These are phyloP conservation scores for Fonsecaea erecta DNA, from an alignment of 2,329 filamentous ascomycete species.

Conservation along the genomic window DNA sequence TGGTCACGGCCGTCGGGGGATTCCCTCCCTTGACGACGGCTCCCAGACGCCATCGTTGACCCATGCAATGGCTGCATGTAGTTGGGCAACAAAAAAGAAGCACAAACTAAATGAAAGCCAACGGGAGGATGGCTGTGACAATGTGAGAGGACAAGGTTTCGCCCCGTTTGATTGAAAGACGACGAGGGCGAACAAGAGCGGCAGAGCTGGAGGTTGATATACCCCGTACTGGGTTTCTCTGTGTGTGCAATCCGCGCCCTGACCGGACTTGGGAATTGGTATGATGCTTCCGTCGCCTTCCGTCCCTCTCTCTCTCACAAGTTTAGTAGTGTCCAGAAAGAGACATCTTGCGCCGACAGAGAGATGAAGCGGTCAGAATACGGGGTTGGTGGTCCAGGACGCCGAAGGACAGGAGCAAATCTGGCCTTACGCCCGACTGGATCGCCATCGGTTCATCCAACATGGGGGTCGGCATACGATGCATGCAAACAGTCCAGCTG, in stretches of 20 bases:
- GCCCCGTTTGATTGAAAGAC: not conserved
- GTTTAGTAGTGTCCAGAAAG: not conserved
- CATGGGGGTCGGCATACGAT: not conserved
- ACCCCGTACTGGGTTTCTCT: not conserved
- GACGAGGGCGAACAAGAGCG: not conserved
- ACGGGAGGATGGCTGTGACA: not conserved
- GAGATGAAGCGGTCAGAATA: constrained; percentile 3
- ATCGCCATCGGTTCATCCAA: constrained; percentile 14
- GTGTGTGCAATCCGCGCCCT: not conserved
- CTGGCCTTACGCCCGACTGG: constrained; percentile 11
- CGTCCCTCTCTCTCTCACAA: not conserved
- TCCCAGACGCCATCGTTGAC: not conserved
- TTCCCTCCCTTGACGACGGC: not conserved
- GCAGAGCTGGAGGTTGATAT: not conserved
- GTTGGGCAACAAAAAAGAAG: not conserved
- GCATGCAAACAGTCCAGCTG: not conserved
- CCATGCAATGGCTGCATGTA: not conserved
- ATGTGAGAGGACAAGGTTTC: not conserved
- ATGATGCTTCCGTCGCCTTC: not conserved
- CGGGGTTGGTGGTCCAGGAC: not conserved
- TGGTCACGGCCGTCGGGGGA: not conserved
- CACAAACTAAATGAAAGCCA: not conserved
- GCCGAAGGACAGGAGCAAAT: constrained; percentile 8
- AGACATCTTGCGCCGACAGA: not conserved
- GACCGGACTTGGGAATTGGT: not conserved